Evolutionary conservation across 78 protist species (phyloP), one percentile per base, ranked within the genome.

Genomic region (Cavenderia fasciculata): DNA sequence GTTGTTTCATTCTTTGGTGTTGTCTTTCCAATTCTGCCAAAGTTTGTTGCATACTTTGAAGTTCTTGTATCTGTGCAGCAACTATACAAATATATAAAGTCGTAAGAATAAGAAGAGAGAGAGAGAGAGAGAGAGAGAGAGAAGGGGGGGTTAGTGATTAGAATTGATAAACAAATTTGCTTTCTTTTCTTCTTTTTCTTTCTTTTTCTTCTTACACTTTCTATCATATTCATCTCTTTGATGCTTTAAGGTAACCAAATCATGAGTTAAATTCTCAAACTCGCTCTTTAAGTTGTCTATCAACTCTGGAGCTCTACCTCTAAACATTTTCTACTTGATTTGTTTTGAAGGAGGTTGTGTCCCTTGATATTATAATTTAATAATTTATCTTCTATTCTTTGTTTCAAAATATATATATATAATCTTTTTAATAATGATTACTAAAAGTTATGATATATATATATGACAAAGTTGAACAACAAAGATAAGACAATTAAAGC

Each of bases 191-290:
- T 18, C 12, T 18, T 16, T 56, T 19, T 56, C 31, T 25, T 6
- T 25, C 6, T 12, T n/a, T n/a, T n/a, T n/a, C n/a, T 7, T n/a
- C 63, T 7, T 70, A 88, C 94, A 72, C 47, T 88, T 88, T 71
- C 87, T 47, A 46, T 88, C 94, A 31, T 77, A 74, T 11, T 88
- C 94, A 27, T 88, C 94, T 71, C 71, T 88, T 51, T 88, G 89
- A 19, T 34, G 56, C 46, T 76, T 75, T 33, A 59, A 76, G 40
- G 66, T 19, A 43, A 18, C 27, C 27, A 72, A 44, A 43, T 88
- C 89, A 62, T 66, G 66, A 36, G 49, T 70, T 29, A 88, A 25
- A 10, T 40, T 31, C 12, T 88, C 94, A 59, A 88, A n/a, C 31
- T 88, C 94, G 4, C 36, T n/a, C 43, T 66, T 88, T 19, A 88